These are phyloP conservation scores for Pseudozyma pruni DNA, from an alignment of 1,284 basidiomycete species.

Conservation along the genomic window DNA sequence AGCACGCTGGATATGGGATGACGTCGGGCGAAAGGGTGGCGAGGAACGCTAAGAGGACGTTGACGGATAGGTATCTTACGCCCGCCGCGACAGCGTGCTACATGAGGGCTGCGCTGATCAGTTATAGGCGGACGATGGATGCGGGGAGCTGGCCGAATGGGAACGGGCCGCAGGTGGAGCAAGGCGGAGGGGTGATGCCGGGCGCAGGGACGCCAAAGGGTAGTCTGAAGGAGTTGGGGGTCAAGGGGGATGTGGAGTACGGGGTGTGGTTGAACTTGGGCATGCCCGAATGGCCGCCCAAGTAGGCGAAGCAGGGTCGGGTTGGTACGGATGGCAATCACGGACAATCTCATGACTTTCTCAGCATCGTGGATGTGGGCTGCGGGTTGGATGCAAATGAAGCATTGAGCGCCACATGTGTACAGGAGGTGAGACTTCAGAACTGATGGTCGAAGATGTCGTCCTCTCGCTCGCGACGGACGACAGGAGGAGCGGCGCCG, in stretches of 20 bases:
- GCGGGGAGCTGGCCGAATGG: conserved; percentile 17
- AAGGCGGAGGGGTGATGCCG: conserved; percentile 35
- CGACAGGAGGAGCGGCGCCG: background rate
- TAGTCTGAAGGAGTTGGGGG: conserved; percentile 29
- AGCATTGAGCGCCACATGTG: too few species aligned
- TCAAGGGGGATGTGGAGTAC: conserved; percentile 51
- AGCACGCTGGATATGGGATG: background rate
- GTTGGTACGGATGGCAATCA: conserved; percentile 1
- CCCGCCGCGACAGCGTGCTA: conserved; percentile 49
- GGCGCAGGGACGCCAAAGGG: conserved; percentile 48
- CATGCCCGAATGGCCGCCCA: conserved; percentile 50
- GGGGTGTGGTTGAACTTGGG: conserved; percentile 50
- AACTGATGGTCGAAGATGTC: conserved; percentile 37
- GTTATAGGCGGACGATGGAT: conserved; percentile 21
- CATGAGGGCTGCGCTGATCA: conserved; percentile 40
- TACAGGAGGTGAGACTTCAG: too few species aligned
- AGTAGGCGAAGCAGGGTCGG: too few species aligned
- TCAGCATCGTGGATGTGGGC: background rate
- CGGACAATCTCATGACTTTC: conserved; percentile 1
- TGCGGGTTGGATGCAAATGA: background rate
- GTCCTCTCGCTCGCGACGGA: conserved; percentile 6
- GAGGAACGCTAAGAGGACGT: conserved; percentile 28
- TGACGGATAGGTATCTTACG: conserved; percentile 49
- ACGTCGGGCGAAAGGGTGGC: conserved; percentile 23
- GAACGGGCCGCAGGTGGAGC: conserved; percentile 8